phyloP scores from a whole-genome alignment of 2,329 filamentous ascomycete genomes.

The Botrytis sinoallii region DNA sequence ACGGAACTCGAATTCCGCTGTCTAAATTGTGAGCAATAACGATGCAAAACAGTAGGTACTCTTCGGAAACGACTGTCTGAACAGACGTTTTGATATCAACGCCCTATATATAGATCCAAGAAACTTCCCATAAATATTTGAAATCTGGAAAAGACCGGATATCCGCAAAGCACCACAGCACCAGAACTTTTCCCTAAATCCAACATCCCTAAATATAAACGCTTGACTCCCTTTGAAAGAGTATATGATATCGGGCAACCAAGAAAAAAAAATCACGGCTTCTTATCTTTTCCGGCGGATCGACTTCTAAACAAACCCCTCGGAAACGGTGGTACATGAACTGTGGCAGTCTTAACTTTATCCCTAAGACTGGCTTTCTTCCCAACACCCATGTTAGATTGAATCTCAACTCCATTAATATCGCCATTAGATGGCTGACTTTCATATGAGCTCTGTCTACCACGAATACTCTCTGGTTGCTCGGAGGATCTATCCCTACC shows the following conservation, averaged over 20 bases:
- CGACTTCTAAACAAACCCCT: constrained; percentile 17
- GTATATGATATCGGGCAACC: background rate
- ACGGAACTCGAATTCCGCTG: background rate
- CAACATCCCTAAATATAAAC: background rate
- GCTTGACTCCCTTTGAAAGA: background rate
- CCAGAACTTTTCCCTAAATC: background rate
- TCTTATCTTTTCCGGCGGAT: constrained; percentile 17
- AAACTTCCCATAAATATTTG: background rate
- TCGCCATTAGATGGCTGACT: constrained; percentile 6
- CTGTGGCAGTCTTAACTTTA: constrained; percentile 15
- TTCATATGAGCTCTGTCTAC: constrained; percentile 13
- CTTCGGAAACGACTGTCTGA: background rate
- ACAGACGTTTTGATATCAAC: background rate
- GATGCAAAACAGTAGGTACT: background rate
- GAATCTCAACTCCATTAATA: background rate
- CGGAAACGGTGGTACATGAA: constrained; percentile 17
- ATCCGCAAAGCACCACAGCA: background rate
- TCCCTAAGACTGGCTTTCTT: constrained; percentile 12
- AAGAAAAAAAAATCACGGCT: background rate
- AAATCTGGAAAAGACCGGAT: constrained; percentile 8
- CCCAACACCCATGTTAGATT: background rate
- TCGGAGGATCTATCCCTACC: constrained; percentile 19
- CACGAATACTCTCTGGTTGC: constrained; percentile 13
- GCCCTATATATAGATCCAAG: background rate
- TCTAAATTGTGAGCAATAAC: background rate